Percentiles rank a stretch among this genome's conserved stretches.
These are phyloP conservation scores for Penicillium oxalicum DNA, from an alignment of 2,329 filamentous ascomycete genomes.

Conservation along the genomic window DNA sequence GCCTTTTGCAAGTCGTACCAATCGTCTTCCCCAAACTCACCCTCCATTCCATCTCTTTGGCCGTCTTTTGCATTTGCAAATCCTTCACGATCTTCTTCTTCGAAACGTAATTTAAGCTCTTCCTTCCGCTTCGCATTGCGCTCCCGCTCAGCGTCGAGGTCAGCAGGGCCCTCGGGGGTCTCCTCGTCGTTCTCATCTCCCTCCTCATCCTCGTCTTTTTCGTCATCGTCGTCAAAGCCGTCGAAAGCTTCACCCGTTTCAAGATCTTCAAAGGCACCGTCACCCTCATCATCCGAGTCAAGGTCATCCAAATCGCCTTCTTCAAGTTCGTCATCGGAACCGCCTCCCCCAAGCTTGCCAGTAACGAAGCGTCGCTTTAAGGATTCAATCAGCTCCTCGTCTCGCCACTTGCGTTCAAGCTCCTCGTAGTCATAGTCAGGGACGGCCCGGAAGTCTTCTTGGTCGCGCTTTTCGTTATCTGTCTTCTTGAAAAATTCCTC, in stretches of 20 bases:
- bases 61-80: constrained; percentile 80
- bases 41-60: constrained; percentile 60
- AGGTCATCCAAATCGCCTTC: constrained; percentile 48
- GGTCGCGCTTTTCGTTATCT: constrained; percentile 43
- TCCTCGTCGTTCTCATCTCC: constrained; percentile 45
- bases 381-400: constrained; percentile 68
- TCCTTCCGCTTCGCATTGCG: constrained; percentile 89
- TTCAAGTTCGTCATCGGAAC: constrained; percentile 48
- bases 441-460: constrained; percentile 68
- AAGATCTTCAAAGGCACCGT: constrained; percentile 79
- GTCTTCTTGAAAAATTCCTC: constrained; percentile 60
- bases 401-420: constrained; percentile 78
- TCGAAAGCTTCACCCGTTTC: constrained; percentile 62
- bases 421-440: constrained; percentile 74
- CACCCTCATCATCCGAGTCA: constrained; percentile 60
- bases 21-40: constrained; percentile 88
- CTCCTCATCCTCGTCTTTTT: constrained; percentile 44
- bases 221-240: constrained; percentile 26
- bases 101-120: constrained; percentile 87
- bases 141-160: constrained; percentile 80
- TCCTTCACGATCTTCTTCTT: constrained; percentile 96
- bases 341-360: constrained; percentile 54
- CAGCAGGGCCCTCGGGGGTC: constrained; percentile 31
- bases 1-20: constrained; percentile 99
- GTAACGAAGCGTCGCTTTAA: constrained; percentile 71